A percentile compares a stretch with the other conserved stretches of the same genome.
These are phyloP conservation scores for Dictyophora rubrovolvata DNA, from an alignment of 768 basidiomycete genomes.

Conservation along the genomic window DNA sequence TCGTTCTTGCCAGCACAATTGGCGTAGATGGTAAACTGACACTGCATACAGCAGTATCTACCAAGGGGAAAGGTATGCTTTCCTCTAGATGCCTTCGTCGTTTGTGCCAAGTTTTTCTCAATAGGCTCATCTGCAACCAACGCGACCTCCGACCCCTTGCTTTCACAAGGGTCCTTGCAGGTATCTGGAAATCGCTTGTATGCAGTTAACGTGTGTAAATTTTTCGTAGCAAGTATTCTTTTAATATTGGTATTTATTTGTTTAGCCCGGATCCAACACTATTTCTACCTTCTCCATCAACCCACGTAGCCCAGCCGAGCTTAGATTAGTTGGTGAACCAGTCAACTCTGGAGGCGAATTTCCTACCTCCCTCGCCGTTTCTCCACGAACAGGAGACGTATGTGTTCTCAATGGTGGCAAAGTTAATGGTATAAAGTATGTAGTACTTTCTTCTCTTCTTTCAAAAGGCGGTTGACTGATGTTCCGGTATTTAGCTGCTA, in stretches of 20 bases:
- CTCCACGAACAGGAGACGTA: slow-evolving; percentile 21
- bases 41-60: not conserved
- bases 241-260: not conserved
- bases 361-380: slow-evolving; percentile 25
- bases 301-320: slow-evolving; percentile 15
- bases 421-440: slow-evolving; percentile 32
- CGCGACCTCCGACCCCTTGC: not conserved
- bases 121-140: not conserved
- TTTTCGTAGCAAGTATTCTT: not conserved
- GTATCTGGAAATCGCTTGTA: not conserved
- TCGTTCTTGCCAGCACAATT: not conserved
- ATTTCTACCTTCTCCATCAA: slow-evolving; percentile 27
- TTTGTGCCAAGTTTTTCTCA: not conserved
- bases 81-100: not conserved
- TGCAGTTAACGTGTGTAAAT: not conserved
- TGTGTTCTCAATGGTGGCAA: slow-evolving; percentile 36
- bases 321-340: slow-evolving; percentile 16
- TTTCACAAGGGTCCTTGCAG: not conserved
- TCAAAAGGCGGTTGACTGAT: slow-evolving; percentile 1
- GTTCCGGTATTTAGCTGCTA: slow-evolving; percentile 32
- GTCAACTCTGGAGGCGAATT: slow-evolving; percentile 17
- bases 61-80: not conserved
- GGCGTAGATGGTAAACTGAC: not conserved
- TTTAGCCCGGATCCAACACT: slow-evolving; percentile 20
- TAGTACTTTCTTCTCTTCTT: not conserved